Conservation (phyloP, 2,329 filamentous ascomycete genomes). For the Fusarium pininemorale region DNA sequence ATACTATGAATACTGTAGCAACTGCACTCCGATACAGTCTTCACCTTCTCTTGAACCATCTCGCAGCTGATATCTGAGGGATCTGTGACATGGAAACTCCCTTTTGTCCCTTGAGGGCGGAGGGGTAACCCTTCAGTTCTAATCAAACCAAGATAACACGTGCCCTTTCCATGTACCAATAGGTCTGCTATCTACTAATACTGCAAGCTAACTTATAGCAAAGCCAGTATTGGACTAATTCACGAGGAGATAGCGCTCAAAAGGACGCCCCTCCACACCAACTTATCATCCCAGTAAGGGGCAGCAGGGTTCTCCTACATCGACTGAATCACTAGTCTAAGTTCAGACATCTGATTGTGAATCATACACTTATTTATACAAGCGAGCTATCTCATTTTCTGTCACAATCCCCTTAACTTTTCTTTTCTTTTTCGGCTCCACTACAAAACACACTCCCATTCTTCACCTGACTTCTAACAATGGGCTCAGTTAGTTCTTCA, state of each 20-base stretch:
- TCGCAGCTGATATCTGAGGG: fast-evolving
- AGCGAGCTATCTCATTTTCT: background rate
- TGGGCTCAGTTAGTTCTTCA: background rate
- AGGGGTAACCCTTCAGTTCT: fast-evolving
- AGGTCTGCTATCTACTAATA: background rate
- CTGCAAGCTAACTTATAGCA: fast-evolving
- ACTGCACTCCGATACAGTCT: too few species aligned
- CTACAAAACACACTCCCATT: too few species aligned
- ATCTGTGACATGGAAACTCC: too few species aligned
- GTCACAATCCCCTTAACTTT: too few species aligned
- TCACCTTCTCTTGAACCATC: background rate
- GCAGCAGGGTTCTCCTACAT: background rate
- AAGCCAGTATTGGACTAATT: background rate
- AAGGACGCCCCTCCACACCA: background rate
- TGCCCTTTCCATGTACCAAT: fast-evolving
- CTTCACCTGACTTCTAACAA: background rate
- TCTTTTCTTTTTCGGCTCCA: too few species aligned
- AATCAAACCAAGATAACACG: background rate
- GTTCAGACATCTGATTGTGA: fast-evolving
- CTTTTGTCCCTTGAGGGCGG: background rate
- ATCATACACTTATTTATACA: background rate
- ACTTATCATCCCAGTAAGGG: background rate
- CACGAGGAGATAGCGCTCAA: background rate
- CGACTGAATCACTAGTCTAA: background rate
- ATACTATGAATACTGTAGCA: too few species aligned